phyloP scores from a whole-genome alignment of 139 green algal species.

The Micractinium sp. region DNA sequence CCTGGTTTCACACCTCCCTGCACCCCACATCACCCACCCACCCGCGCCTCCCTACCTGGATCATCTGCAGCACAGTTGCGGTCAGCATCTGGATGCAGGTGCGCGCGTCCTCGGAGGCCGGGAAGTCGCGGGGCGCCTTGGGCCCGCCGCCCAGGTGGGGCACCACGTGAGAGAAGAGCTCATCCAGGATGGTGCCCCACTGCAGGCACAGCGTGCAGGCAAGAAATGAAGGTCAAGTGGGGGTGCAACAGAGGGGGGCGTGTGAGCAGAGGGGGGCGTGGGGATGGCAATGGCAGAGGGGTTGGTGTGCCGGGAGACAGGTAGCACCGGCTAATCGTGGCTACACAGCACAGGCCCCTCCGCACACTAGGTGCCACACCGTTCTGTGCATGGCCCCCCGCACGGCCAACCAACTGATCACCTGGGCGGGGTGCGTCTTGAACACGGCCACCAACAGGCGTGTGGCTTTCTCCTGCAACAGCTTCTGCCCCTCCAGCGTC shows the following conservation, averaged over 20 bases:
- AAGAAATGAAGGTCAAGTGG: not conserved
- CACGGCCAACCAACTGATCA: not conserved
- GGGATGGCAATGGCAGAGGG: not conserved
- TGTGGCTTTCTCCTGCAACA: conserved; percentile 68
- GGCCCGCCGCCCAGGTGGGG: conserved; percentile 13
- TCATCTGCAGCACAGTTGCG: conserved; percentile 75
- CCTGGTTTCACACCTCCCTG: no score
- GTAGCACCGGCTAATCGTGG: not conserved
- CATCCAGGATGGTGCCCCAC: conserved; percentile 61
- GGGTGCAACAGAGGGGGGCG: not conserved
- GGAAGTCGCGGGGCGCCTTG: conserved; percentile 29
- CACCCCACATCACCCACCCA: no score
- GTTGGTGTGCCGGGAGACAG: not conserved
- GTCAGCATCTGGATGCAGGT: conserved; percentile 62
- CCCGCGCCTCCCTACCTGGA: conserved; percentile 70
- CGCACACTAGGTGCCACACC: not conserved
- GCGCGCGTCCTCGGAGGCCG: conserved; percentile 8
- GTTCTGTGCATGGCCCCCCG: not conserved
- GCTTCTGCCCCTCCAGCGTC: conserved; percentile 55
- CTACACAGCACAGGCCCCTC: not conserved
- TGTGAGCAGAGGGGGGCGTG: not conserved
- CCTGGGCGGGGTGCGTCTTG: conserved; percentile 32
- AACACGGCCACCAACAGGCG: conserved; percentile 60
- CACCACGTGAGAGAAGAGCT: conserved; percentile 52
- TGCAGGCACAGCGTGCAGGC: not conserved